Evolutionary conservation across 306 rosid species (phyloP).

Genomic region (Hylodesmum podocarpum): DNA sequence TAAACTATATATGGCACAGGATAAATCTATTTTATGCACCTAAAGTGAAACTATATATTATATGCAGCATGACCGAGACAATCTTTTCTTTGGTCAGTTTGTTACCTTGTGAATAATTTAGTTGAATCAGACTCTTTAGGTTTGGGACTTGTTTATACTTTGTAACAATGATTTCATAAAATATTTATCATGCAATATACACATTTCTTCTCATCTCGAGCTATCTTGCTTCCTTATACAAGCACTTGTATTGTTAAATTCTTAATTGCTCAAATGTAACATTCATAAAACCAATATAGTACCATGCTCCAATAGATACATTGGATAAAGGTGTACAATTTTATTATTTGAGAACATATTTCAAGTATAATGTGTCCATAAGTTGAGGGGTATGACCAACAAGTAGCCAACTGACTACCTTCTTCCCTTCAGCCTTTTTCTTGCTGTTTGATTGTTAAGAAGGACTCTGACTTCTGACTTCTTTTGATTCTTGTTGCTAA

Average conservation of each 20-base stretch:
- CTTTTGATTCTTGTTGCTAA: slow-evolving; percentile 17
- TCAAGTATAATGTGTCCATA: slow-evolving; percentile 8
- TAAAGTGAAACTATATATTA: too few species aligned
- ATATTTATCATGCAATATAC: neutral
- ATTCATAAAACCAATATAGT: neutral
- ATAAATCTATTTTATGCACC: neutral
- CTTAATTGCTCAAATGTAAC: neutral
- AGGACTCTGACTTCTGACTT: slow-evolving; percentile 9
- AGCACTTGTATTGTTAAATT: neutral
- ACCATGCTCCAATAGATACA: slow-evolving; percentile 11
- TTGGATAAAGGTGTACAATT: slow-evolving; percentile 1
- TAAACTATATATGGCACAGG: neutral
- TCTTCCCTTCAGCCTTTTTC: slow-evolving; percentile 9
- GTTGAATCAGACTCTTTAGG: neutral
- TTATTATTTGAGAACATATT: neutral
- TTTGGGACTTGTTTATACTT: neutral
- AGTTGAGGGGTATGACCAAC: slow-evolving; percentile 13
- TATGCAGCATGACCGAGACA: neutral
- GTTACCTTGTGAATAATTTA: neutral
- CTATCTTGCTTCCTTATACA: neutral
- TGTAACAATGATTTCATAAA: neutral
- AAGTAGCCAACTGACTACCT: neutral
- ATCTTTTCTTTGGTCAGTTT: neutral
- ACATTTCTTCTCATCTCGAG: neutral
- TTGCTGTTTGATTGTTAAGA: slow-evolving; percentile 1